Conservation (phyloP, 192 early-diverging fungal species). For the Coemansia sp. region DNA sequence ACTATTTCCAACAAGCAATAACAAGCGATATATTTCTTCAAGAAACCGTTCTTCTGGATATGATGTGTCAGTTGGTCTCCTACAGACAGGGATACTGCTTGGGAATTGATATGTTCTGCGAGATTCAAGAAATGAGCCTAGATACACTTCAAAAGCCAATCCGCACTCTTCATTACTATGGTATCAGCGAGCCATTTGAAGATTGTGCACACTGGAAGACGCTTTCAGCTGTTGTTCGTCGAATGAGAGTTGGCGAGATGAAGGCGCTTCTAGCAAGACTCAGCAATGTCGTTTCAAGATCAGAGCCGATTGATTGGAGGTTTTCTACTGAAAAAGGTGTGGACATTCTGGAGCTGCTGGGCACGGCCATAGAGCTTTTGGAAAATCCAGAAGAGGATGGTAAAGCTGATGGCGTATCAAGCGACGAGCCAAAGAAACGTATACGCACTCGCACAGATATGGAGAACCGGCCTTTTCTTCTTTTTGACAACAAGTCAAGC, state of each 20-base stretch:
- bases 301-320: constrained; percentile 18
- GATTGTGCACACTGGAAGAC: constrained; percentile 50
- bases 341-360: constrained; percentile 20
- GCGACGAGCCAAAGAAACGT: constrained; percentile 18
- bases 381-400: constrained; percentile 8
- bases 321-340: constrained; percentile 14
- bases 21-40: constrained; percentile 63
- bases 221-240: constrained; percentile 39
- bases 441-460: constrained; percentile 49
- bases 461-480: constrained; percentile 45
- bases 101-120: constrained; percentile 60
- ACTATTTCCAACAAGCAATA: constrained; percentile 48
- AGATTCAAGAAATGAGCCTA: constrained; percentile 57
- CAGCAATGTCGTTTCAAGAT: background rate
- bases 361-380: constrained; percentile 14
- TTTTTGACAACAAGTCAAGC: constrained; percentile 44
- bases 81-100: constrained; percentile 66
- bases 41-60: constrained; percentile 50
- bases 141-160: constrained; percentile 57
- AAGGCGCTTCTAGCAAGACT: constrained; percentile 26
- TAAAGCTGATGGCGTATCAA: background rate
- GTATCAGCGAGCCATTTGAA: constrained; percentile 49
- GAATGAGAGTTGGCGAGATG: constrained; percentile 48
- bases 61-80: constrained; percentile 50
- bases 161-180: constrained; percentile 68